A percentile compares a stretch with the other conserved stretches of the same genome.
These are phyloP conservation scores for Dichotomocladium elegans DNA, from an alignment of 371 early-diverging fungal species.

Conservation along the genomic window DNA sequence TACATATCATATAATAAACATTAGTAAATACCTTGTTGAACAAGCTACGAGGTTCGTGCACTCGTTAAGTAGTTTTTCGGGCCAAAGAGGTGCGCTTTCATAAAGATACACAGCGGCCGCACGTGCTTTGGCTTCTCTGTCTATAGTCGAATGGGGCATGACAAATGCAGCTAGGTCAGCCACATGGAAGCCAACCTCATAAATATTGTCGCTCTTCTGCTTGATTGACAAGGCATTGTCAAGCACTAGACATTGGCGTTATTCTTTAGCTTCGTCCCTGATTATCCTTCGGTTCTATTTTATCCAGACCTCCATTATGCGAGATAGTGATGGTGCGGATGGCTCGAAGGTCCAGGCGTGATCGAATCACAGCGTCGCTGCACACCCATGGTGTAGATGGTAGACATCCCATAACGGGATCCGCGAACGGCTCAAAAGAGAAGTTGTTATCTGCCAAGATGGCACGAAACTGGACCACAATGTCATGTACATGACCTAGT, in stretches of 20 bases:
- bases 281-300: too few relatives aligned
- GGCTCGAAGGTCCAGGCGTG: constrained; percentile 66
- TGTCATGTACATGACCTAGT: constrained; percentile 63
- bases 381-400: constrained; percentile 62
- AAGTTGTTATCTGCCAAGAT: constrained; percentile 65
- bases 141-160: constrained; percentile 75
- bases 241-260: too few relatives aligned
- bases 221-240: constrained; percentile 89
- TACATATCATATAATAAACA: not conserved
- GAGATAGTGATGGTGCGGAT: constrained; percentile 76
- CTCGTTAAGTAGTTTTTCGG: constrained; percentile 80
- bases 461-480: constrained; percentile 66
- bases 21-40: constrained; percentile 13
- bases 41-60: constrained; percentile 21
- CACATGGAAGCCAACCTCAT: constrained; percentile 93
- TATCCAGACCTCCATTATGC: constrained; percentile 70
- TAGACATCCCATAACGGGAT: constrained; percentile 52
- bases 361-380: constrained; percentile 49
- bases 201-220: constrained; percentile 54
- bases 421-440: constrained; percentile 44
- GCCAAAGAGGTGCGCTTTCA: constrained; percentile 94
- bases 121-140: constrained; percentile 85
- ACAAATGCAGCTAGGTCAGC: constrained; percentile 98
- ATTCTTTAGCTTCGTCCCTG: too few relatives aligned
- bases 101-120: constrained; percentile 92